These are phyloP conservation scores for Thyridium curvatum DNA, from an alignment of 2,329 filamentous ascomycete species.

Conservation along the genomic window DNA sequence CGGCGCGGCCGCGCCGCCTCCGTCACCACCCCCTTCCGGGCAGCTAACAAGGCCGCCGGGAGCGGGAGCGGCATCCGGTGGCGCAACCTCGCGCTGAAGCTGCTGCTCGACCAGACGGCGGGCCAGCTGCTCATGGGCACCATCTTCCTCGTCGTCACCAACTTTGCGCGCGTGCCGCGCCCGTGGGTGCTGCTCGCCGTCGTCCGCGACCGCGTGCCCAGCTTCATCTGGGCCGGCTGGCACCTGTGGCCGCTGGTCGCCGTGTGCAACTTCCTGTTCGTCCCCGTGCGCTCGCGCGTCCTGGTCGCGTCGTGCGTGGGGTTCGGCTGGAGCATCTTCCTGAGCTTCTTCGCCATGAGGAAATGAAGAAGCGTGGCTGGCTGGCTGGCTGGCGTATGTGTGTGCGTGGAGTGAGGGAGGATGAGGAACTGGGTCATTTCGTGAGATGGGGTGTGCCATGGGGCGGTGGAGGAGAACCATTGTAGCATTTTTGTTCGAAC, in stretches of 20 bases:
- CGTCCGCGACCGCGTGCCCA: slow-evolving; percentile 13
- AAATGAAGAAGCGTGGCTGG: too few relatives aligned
- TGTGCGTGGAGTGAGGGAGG: too few relatives aligned
- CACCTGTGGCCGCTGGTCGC: slow-evolving; percentile 16
- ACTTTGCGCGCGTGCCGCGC: slow-evolving; percentile 12
- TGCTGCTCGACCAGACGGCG: slow-evolving; percentile 16
- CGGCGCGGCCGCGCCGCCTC: neutral
- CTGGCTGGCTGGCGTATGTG: too few relatives aligned
- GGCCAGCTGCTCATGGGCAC: slow-evolving; percentile 11
- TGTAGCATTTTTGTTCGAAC: too few relatives aligned
- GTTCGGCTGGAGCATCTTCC: slow-evolving; percentile 17
- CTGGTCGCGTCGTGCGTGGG: slow-evolving; percentile 16
- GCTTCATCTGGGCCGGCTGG: slow-evolving; percentile 14
- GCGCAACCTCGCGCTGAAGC: slow-evolving; percentile 13
- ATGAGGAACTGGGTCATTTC: too few relatives aligned
- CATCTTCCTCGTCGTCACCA: slow-evolving; percentile 16
- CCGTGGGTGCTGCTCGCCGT: slow-evolving; percentile 7
- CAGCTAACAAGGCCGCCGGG: too few relatives aligned
- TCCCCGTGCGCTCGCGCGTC: slow-evolving; percentile 16
- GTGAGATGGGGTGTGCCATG: too few relatives aligned
- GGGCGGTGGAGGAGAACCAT: too few relatives aligned
- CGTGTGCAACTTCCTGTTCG: slow-evolving; percentile 15
- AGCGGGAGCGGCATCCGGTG: slow-evolving; percentile 8
- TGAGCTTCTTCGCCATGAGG: slow-evolving; percentile 1
- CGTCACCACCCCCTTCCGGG: neutral